Conservation (phyloP, 768 basidiomycete genomes). For the Auriculariales sp. region DNA sequence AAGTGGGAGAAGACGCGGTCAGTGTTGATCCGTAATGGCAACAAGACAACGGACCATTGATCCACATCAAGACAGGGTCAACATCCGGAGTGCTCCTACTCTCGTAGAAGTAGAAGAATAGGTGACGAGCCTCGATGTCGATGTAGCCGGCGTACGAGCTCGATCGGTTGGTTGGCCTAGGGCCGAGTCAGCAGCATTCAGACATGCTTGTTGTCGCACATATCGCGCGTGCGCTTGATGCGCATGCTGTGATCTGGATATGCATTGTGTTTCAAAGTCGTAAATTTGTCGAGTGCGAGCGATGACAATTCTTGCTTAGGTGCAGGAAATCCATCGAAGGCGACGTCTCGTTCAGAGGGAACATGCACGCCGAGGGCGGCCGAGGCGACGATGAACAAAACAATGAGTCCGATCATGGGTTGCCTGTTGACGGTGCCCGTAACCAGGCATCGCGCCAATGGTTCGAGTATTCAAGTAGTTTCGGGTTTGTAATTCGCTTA, state of each 20-base stretch:
- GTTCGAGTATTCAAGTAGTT: too few relatives aligned
- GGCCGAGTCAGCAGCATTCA: neutral
- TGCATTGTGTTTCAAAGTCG: constrained; percentile 6
- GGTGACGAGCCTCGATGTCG: constrained; percentile 6
- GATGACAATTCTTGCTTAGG: neutral
- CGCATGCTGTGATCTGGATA: constrained; percentile 18
- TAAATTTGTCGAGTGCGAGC: constrained; percentile 7
- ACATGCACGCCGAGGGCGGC: too few relatives aligned
- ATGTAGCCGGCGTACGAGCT: constrained; percentile 9
- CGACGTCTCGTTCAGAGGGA: too few relatives aligned
- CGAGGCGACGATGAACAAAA: too few relatives aligned
- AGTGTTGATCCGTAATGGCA: neutral
- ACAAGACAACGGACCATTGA: constrained; percentile 10
- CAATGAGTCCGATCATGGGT: too few relatives aligned
- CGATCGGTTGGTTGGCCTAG: neutral
- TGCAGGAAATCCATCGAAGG: too few relatives aligned
- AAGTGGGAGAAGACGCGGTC: neutral
- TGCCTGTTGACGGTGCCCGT: too few relatives aligned
- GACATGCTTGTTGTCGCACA: constrained; percentile 19
- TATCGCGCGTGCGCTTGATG: constrained; percentile 24
- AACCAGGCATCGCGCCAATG: too few relatives aligned
- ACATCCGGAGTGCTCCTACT: constrained; percentile 11
- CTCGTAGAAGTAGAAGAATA: constrained; percentile 16
- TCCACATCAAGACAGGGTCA: constrained; percentile 16
- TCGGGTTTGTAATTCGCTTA: too few relatives aligned